Conservation (phyloP, 2,329 filamentous ascomycete species). For the Fusarium denticulatum region DNA sequence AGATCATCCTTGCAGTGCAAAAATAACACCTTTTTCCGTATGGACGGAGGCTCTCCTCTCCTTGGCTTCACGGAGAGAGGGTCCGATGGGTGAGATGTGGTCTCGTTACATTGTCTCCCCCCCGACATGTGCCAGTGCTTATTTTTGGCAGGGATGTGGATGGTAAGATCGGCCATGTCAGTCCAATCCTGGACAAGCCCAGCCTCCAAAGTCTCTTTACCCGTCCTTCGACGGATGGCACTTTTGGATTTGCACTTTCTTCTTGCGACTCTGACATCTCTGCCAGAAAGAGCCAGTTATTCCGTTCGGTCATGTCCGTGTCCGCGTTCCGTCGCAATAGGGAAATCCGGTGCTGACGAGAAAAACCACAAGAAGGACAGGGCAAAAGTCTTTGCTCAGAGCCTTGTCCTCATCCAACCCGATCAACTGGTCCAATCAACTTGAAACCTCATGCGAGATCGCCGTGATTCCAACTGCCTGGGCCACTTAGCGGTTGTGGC, state of each 20-base stretch:
- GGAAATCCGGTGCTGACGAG: background rate
- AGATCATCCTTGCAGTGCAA: slow-evolving; percentile 27
- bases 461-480: background rate
- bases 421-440: background rate
- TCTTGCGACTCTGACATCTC: slow-evolving; percentile 19
- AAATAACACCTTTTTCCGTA: background rate
- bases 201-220: slow-evolving; percentile 20
- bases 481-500: slow-evolving; percentile 10
- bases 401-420: background rate
- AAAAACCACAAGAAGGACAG: background rate
- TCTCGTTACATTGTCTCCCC: slow-evolving; percentile 26
- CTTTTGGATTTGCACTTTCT: slow-evolving; percentile 20
- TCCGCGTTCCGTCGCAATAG: background rate
- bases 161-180: slow-evolving; percentile 34
- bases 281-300: slow-evolving; percentile 3
- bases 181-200: slow-evolving; percentile 14
- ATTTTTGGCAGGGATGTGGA: slow-evolving; percentile 34
- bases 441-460: slow-evolving; percentile 18
- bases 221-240: slow-evolving; percentile 16
- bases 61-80: slow-evolving; percentile 29
- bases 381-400: background rate
- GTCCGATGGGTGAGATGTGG: slow-evolving; percentile 25
- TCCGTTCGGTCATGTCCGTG: slow-evolving; percentile 24
- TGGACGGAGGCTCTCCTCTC: slow-evolving; percentile 9
- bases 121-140: slow-evolving; percentile 27